Evolutionary conservation across 176 grass and related monocot species (phyloP).

Genomic region (Chloris gayana): DNA sequence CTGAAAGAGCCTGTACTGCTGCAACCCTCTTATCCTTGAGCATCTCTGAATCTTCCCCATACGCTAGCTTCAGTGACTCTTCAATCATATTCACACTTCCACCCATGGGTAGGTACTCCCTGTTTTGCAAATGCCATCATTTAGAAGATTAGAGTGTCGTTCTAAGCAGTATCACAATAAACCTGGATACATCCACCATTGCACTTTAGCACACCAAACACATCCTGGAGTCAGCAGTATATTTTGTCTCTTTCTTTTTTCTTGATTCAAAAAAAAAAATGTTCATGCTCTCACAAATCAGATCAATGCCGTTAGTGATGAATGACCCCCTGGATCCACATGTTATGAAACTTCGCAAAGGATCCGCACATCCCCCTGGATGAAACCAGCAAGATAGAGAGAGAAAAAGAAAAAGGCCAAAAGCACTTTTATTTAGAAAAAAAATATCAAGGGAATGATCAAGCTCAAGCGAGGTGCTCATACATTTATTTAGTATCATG

Average conservation of each 20-base stretch:
- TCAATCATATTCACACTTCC: conserved; percentile 90
- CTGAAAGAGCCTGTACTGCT: conserved; percentile 86
- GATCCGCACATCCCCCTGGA: background rate
- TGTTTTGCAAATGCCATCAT: conserved; percentile 20
- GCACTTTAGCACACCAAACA: background rate
- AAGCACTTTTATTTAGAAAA: too few relatives aligned
- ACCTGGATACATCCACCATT: background rate
- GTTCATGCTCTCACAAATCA: background rate
- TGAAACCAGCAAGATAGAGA: too few relatives aligned
- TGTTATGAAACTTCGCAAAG: background rate
- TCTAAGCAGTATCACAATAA: background rate
- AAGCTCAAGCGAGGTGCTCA: too few relatives aligned
- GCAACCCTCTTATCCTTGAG: conserved; percentile 91
- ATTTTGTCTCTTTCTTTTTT: too few relatives aligned
- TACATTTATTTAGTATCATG: too few relatives aligned
- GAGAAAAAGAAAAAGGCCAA: too few relatives aligned
- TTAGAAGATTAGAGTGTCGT: background rate
- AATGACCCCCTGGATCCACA: background rate
- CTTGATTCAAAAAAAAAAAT: background rate
- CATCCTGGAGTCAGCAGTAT: background rate
- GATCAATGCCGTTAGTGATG: background rate
- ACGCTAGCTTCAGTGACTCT: conserved; percentile 84
- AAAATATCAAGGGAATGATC: too few relatives aligned
- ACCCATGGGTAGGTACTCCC: conserved; percentile 98
- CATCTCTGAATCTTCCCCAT: conserved; percentile 81